A percentile compares a stretch with the other conserved stretches of the same genome.
Evolutionary conservation across 768 basidiomycete genomes (phyloP).

Genomic region (Boletus subcaerulescens): DNA sequence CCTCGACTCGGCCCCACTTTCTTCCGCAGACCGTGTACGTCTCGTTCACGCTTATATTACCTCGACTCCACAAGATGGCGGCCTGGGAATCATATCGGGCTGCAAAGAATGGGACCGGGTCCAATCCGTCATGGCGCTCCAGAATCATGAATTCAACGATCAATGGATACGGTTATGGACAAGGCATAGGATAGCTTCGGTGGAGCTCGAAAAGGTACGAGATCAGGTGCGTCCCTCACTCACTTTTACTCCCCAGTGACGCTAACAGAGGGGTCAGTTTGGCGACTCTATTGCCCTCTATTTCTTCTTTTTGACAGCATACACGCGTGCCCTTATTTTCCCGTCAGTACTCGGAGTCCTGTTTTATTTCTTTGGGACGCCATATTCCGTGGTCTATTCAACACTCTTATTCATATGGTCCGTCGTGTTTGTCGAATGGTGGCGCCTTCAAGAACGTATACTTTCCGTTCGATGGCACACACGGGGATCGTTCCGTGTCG

Average conservation of each 20-base stretch:
- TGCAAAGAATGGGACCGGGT: conserved; percentile 75
- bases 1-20: conserved; percentile 45
- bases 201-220: conserved; percentile 66
- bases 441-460: conserved; percentile 83
- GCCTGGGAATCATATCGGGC: conserved; percentile 76
- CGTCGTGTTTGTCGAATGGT: conserved; percentile 84
- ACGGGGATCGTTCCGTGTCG: conserved; percentile 71
- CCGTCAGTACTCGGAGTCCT: conserved; percentile 68
- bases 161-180: conserved; percentile 79
- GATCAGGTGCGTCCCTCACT: conserved; percentile 52
- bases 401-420: conserved; percentile 79
- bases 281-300: conserved; percentile 85
- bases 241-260: neutral
- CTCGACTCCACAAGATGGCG: conserved; percentile 69
- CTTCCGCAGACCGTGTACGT: conserved; percentile 77
- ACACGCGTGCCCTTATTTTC: conserved; percentile 75
- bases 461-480: conserved; percentile 84
- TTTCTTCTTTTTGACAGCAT: conserved; percentile 83
- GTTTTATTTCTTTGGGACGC: conserved; percentile 66
- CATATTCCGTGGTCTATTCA: conserved; percentile 79
- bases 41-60: conserved; percentile 72
- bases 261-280: conserved; percentile 41
- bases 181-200: conserved; percentile 55
- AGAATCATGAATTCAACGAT: conserved; percentile 80
- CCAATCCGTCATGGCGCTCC: conserved; percentile 78